Evolutionary conservation across 176 grass and related monocot genomes (phyloP), one percentile per base, ranked within the genome.

Genomic region (Pharus latifolius): DNA sequence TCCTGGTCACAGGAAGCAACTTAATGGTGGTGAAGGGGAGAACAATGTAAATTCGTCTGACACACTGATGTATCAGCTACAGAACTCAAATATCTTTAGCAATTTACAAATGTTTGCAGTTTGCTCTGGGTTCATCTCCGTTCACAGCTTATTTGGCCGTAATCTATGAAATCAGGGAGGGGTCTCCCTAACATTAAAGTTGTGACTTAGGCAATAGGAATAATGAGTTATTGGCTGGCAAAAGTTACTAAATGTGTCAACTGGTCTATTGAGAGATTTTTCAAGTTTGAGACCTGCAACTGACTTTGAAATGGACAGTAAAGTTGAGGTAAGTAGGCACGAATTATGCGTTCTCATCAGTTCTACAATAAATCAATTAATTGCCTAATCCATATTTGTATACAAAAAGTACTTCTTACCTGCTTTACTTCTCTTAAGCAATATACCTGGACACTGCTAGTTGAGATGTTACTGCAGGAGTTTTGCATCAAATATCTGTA

Each of bases 301-400:
- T 48, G 59, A 25, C 55, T 51, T 65, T 23, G 33, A 53, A 42
- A 48, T 30, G 52, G 60, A 42, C 5, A 30, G 7, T 42, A 33
- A 52, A n/a, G n/a, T n/a, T n/a, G 48, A 31, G 60, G 47, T 76
- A 65, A 76, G 34, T 65, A 54, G 48, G 6, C 34, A 42, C 31
- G n/a, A n/a, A 53, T 76, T 75, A 19, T 52, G 18, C 24, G 42
- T 20, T 33, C 23, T 75, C 33, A 75, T 22, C 25, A 30, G 33
- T 63, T 52, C 17, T 64, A 52, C 11, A 13, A 52, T 65, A 42
- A 16, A 40, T 64, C 51, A 63, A 6, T 28, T 53, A 53, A 53
- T 63, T 75, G 10, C 20, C 20, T 65, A 23, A 72, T 53, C n/a
- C 59, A 52, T 52, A 50, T 29, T 34, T 75, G 30, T 17, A 50